Conservation (phyloP, 441 rosid genomes). For the Biscutella laevigata region DNA sequence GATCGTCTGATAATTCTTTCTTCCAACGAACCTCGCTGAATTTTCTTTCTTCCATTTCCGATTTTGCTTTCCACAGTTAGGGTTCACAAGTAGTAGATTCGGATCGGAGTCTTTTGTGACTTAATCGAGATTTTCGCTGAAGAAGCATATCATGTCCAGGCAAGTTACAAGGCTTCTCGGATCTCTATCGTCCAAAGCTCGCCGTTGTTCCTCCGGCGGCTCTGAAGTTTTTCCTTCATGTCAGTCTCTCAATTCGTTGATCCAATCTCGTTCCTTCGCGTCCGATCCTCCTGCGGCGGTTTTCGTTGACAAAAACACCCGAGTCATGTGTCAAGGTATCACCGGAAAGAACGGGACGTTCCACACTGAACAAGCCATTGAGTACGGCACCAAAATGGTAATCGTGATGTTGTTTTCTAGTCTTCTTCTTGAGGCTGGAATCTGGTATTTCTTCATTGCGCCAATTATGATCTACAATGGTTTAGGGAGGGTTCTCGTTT, state of each 20-base stretch:
- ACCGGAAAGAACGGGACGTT: conserved; percentile 90
- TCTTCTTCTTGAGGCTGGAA: neutral
- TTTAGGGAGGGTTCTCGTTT: too few relatives aligned
- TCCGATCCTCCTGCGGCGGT: conserved; percentile 53
- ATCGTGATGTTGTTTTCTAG: neutral
- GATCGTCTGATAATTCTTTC: conserved; percentile 27
- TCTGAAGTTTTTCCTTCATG: conserved; percentile 19
- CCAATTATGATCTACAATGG: too few relatives aligned
- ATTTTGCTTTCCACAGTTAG: neutral
- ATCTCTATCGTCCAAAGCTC: conserved; percentile 18
- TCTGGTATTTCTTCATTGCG: neutral
- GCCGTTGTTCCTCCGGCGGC: neutral
- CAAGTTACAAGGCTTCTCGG: conserved; percentile 19
- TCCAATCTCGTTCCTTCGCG: conserved; percentile 24
- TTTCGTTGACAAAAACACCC: conserved; percentile 77
- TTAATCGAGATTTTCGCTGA: neutral
- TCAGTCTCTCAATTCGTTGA: conserved; percentile 18
- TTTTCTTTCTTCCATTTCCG: neutral
- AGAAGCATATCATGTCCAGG: conserved; percentile 18
- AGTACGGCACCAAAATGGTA: conserved; percentile 97
- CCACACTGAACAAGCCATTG: conserved; percentile 97
- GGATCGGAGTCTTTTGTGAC: conserved; percentile 8
- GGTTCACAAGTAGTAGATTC: conserved; percentile 11
- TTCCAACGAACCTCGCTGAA: conserved; percentile 1
- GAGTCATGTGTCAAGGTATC: conserved; percentile 82